These are phyloP conservation scores for Ascoidea rubescens DNA, from an alignment of 805 yeast species.

Conservation along the genomic window DNA sequence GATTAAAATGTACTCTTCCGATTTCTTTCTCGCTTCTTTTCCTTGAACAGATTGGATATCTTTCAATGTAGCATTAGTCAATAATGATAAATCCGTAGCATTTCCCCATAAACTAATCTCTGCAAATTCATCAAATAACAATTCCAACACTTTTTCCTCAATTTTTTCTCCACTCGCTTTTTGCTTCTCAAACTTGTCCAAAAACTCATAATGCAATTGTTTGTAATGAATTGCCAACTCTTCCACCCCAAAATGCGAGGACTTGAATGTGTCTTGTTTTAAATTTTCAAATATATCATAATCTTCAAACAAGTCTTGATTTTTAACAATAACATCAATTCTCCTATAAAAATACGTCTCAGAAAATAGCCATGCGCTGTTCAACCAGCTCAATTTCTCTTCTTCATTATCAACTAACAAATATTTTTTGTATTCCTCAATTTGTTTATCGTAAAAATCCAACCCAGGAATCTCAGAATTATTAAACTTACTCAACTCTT, in stretches of 20 bases:
- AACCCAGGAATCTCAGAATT: constrained; percentile 29
- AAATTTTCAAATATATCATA: constrained; percentile 65
- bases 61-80: constrained; percentile 79
- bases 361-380: constrained; percentile 82
- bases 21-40: constrained; percentile 68
- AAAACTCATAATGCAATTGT: constrained; percentile 20
- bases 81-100: constrained; percentile 84
- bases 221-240: constrained; percentile 63
- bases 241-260: constrained; percentile 63
- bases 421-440: constrained; percentile 19
- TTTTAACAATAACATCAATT: constrained; percentile 31
- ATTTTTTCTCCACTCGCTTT: constrained; percentile 13
- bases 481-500: constrained; percentile 22
- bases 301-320: constrained; percentile 17
- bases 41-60: constrained; percentile 90
- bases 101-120: constrained; percentile 96
- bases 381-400: constrained; percentile 45
- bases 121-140: constrained; percentile 68
- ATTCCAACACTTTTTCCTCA: constrained; percentile 29
- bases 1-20: constrained; percentile 62
- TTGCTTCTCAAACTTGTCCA: constrained; percentile 9
- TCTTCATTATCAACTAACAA: constrained; percentile 5
- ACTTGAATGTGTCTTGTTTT: constrained; percentile 62
- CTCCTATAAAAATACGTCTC: constrained; percentile 78
- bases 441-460: constrained; percentile 43